Evolutionary conservation across 106 monocot genomes (phyloP).

Genomic region (Agapanthus africanus): DNA sequence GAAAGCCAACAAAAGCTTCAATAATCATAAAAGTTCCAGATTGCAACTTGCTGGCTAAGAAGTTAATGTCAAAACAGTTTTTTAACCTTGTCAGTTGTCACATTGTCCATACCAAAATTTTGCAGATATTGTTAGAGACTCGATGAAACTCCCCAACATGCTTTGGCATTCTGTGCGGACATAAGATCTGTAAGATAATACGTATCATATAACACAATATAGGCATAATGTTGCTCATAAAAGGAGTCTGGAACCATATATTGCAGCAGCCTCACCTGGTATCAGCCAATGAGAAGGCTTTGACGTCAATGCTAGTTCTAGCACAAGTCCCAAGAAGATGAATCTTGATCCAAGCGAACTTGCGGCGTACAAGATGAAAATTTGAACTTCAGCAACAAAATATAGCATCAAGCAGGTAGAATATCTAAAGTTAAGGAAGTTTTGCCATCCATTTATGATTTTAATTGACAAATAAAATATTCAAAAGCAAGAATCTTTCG

Average conservation of each 20-base stretch:
- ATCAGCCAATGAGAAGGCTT: slow-evolving; percentile 49
- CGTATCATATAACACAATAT: slow-evolving; percentile 22
- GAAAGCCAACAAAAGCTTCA: slow-evolving; percentile 6
- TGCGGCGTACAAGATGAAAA: slow-evolving; percentile 44
- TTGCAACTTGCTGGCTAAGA: not conserved
- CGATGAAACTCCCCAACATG: slow-evolving; percentile 50
- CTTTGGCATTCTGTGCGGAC: slow-evolving; percentile 23
- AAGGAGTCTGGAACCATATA: not conserved
- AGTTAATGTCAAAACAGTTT: slow-evolving; percentile 5
- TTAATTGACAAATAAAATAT: not conserved
- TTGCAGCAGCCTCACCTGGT: slow-evolving; percentile 31
- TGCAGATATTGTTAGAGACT: slow-evolving; percentile 49
- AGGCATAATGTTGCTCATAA: not conserved
- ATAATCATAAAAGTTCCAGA: not conserved
- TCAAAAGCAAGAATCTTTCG: not conserved
- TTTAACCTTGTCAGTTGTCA: not conserved
- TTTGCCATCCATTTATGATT: not conserved
- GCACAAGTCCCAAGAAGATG: slow-evolving; percentile 56
- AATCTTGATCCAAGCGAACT: slow-evolving; percentile 47
- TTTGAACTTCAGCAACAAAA: slow-evolving; percentile 21
- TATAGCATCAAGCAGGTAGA: not conserved
- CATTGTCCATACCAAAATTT: slow-evolving; percentile 57
- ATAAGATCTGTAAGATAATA: slow-evolving; percentile 35
- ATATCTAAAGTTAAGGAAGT: not conserved
- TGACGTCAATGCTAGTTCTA: slow-evolving; percentile 47